Base-by-base conservation (phyloP, 2,329 filamentous ascomycete species). In the Fusarium sublunatum region DNA sequence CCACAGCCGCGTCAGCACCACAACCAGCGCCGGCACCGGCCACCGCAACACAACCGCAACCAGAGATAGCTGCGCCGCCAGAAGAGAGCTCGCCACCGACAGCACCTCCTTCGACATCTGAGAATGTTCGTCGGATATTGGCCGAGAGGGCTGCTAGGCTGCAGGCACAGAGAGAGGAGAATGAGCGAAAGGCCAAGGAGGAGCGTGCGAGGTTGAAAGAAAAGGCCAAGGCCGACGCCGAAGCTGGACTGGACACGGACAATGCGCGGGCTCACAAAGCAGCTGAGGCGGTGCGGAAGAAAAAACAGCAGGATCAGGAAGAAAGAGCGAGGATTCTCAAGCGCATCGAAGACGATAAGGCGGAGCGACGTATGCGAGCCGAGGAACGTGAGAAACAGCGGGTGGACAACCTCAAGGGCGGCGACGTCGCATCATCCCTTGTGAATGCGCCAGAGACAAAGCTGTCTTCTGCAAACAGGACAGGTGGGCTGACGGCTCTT, bases 321-420 rank as follows among this genome's bases (percentile, higher is more conserved):
- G 91, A 95, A 71, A 83, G 89, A 34, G 83, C 87, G 53, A 84
- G 91, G 2, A 89, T 96, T 49, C 81, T 93, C 40, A 86, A 87
- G 64, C 86, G 87, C 35, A 93, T 96, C 61, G 89, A 92, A 70
- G 86, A 89, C 58, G 92, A 96, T 77, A 91, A 90, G 72, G 83
- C 82, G 10, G 89, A 88, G 58, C 84, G 91, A 12, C 86, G 83
- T 59, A 79, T 85, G 48, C 80, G 81, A 36, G 83, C 85, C 8
- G 82, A 83, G 22, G 78, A 80, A 56, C 77, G 82, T 32, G 82
- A 82, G 73, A 76, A 76, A 54, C 78, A 78, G 68, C 75, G 65
- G 60, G 53, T 67, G 5, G 72, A 73, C 8, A 65, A 45, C 8
- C 65, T 72, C 2, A 74, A 74, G 34, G 58, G 68, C 0, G 69